A percentile compares a stretch with the other conserved stretches of the same genome.
Conservation (phyloP, 163 green algal genomes). For the Scenedesmus sp. region DNA sequence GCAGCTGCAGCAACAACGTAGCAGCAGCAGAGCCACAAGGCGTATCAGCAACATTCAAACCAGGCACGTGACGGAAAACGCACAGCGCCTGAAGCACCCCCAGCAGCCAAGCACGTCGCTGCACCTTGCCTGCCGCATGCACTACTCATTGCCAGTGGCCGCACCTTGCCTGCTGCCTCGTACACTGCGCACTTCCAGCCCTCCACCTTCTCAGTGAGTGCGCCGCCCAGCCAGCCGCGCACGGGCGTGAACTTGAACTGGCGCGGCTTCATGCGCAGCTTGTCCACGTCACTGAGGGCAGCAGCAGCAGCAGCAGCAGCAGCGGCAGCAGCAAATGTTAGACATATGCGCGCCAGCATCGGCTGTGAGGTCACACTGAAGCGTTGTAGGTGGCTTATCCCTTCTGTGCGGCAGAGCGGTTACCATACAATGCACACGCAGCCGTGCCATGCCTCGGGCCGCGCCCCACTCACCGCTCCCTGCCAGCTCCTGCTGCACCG, state of each 20-base stretch:
- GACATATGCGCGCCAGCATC: background rate
- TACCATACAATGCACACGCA: no score
- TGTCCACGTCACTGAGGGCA: slow-evolving; percentile 52
- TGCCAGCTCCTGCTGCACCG: no score
- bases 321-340: background rate
- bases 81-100: background rate
- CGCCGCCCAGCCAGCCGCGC: slow-evolving; percentile 67
- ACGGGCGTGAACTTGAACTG: slow-evolving; percentile 74
- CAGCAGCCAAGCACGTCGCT: background rate
- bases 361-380: no score
- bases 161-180: slow-evolving; percentile 65
- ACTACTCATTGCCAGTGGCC: background rate
- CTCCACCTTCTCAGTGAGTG: slow-evolving; percentile 67
- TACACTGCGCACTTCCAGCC: slow-evolving; percentile 69
- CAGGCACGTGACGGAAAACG: background rate
- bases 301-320: background rate
- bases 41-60: background rate
- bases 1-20: slow-evolving; percentile 54
- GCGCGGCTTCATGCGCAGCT: slow-evolving; percentile 50
- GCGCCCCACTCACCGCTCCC: no score
- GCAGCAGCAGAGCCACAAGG: background rate
- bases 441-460: no score
- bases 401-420: no score
- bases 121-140: background rate
- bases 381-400: no score